Percentiles rank a stretch among this genome's conserved stretches.
phyloP scores from a whole-genome alignment of 257 asterid species.

The Jacaranda copaia region DNA sequence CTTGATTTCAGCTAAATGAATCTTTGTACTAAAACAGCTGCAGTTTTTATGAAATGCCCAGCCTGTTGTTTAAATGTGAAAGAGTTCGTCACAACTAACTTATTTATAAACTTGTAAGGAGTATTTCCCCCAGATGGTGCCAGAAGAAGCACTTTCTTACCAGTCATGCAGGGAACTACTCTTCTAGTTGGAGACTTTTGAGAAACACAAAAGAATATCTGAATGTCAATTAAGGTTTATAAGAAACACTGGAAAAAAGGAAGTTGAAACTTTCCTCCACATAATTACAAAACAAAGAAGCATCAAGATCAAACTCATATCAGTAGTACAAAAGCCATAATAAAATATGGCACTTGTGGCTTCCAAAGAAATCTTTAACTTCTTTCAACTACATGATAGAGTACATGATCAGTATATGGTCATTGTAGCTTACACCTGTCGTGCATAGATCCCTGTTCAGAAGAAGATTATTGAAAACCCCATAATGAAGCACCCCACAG shows the following conservation, averaged over 20 bases:
- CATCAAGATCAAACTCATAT: neutral
- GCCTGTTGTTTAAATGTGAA: slow-evolving; percentile 26
- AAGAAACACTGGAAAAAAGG: neutral
- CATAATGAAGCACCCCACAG: slow-evolving; percentile 81
- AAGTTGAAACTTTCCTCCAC: slow-evolving; percentile 3
- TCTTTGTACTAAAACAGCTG: slow-evolving; percentile 29
- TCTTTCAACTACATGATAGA: slow-evolving; percentile 20
- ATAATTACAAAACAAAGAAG: slow-evolving; percentile 14
- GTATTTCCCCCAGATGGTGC: neutral
- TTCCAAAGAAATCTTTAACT: slow-evolving; percentile 5
- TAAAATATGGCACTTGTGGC: neutral
- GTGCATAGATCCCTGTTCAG: slow-evolving; percentile 46
- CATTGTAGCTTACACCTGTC: slow-evolving; percentile 29
- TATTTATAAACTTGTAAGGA: neutral
- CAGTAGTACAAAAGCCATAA: slow-evolving; percentile 18
- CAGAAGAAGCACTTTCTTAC: neutral
- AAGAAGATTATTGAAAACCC: slow-evolving; percentile 88
- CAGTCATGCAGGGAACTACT: slow-evolving; percentile 13
- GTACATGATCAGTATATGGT: slow-evolving; percentile 34
- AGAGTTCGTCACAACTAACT: neutral
- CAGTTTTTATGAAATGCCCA: slow-evolving; percentile 11
- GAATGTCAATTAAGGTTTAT: neutral
- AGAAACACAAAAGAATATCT: slow-evolving; percentile 1
- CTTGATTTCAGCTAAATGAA: slow-evolving; percentile 60
- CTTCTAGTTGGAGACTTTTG: neutral